Evolutionary conservation across 1,284 basidiomycete species (phyloP).

Genomic region (Microbotryomycetes sp.): DNA sequence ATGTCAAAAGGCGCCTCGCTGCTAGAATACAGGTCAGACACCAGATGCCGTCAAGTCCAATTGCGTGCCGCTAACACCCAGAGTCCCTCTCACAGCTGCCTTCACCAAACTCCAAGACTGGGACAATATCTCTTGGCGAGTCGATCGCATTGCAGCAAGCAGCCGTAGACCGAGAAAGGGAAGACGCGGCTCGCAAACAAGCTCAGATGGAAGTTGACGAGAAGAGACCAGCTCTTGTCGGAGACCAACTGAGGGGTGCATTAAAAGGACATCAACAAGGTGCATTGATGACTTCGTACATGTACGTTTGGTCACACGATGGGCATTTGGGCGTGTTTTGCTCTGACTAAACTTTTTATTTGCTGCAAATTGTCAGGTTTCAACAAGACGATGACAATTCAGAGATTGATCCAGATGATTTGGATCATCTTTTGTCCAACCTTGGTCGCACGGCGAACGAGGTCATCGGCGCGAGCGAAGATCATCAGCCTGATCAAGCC

Average conservation of each 20-base stretch:
- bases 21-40: constrained; percentile 13
- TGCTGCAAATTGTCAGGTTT: constrained; percentile 9
- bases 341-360: no score
- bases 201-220: constrained; percentile 8
- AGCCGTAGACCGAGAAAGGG: constrained; percentile 14
- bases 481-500: not conserved
- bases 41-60: not conserved
- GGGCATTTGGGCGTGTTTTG: not conserved
- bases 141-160: constrained; percentile 19
- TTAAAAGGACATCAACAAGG: constrained; percentile 3
- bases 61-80: not conserved
- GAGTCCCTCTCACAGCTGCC: not conserved
- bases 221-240: constrained; percentile 1
- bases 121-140: constrained; percentile 18
- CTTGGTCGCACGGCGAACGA: not conserved
- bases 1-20: constrained; percentile 19
- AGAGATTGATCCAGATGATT: constrained; percentile 5
- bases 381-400: constrained; percentile 7
- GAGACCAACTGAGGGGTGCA: constrained; percentile 10
- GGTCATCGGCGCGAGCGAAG: not conserved
- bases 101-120: not conserved
- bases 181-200: not conserved
- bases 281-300: constrained; percentile 13
- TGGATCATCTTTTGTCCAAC: constrained; percentile 5
- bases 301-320: constrained; percentile 4